phyloP scores from a whole-genome alignment of 2,329 filamentous ascomycete genomes.

The Ascochyta pisi region DNA sequence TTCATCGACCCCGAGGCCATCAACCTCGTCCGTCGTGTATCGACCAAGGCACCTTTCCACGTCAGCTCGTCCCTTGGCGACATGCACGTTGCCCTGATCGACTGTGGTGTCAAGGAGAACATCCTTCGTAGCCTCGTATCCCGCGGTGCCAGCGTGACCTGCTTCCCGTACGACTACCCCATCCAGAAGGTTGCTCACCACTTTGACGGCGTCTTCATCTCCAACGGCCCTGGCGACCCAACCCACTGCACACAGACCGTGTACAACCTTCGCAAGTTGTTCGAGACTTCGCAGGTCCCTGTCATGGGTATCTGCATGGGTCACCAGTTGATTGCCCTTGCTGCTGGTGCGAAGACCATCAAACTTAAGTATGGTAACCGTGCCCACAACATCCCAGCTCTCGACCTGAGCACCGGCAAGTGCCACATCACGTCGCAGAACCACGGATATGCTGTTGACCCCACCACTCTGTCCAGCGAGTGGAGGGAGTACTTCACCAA shows the following conservation, averaged over 20 bases:
- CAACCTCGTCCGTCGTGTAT: slow-evolving; percentile 94
- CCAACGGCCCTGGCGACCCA: slow-evolving; percentile 96
- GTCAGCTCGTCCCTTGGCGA: slow-evolving; percentile 83
- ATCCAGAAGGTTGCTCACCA: slow-evolving; percentile 98
- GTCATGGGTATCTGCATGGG: slow-evolving; percentile 98
- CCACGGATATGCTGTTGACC: slow-evolving; percentile 95
- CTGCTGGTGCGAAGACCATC: slow-evolving; percentile 85
- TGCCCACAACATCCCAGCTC: slow-evolving; percentile 95
- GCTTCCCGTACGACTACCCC: slow-evolving; percentile 95
- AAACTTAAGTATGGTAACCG: slow-evolving; percentile 99
- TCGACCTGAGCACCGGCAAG: slow-evolving; percentile 92
- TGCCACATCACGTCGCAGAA: slow-evolving; percentile 99
- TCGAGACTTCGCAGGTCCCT: slow-evolving; percentile 88
- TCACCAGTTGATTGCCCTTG: slow-evolving; percentile 92
- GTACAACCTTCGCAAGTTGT: slow-evolving; percentile 87
- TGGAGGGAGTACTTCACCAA: slow-evolving; percentile 99
- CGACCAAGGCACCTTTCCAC: slow-evolving; percentile 97
- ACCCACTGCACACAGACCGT: slow-evolving; percentile 95
- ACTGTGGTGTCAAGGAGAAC: slow-evolving; percentile 99
- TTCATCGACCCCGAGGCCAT: slow-evolving; percentile 95
- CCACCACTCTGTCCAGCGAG: slow-evolving; percentile 78
- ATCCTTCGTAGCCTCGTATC: slow-evolving; percentile 93
- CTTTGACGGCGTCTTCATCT: slow-evolving; percentile 99
- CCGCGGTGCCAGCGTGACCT: slow-evolving; percentile 89
- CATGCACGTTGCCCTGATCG: slow-evolving; percentile 91